Evolutionary conservation across 768 basidiomycete species (phyloP), one percentile per base, ranked within the genome.

Genomic region (Rhodotorula toruloides): DNA sequence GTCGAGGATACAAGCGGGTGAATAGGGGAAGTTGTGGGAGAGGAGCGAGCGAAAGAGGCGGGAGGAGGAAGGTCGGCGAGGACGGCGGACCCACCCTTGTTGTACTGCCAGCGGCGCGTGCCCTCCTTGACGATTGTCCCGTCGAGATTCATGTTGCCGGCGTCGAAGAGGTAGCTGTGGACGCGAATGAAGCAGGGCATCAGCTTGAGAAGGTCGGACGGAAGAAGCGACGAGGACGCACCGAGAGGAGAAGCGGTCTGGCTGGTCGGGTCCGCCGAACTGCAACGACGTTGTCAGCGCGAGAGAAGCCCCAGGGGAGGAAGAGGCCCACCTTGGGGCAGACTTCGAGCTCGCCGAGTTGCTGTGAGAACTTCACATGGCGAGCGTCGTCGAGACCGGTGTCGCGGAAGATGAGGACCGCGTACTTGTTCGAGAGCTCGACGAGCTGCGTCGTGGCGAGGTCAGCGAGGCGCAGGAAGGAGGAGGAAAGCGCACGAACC

Each of bases 351-450:
- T 74, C 66, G 22, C 76, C 76, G 44, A 76, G 72, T 31, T 73
- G 59, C 48, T 67, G 56, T 3, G 67, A 67, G 57, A 74, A 74
- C 11, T 61, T 65, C 36, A 76, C 66, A 52, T 76, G 72, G n/a
- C 55, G 65, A 29, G 71, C 61, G 57, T 77, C 76, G 42, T 74
- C 68, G 48, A 77, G 60, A 19, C 75, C 74, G 17, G 76, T 77
- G 47, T 76, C 72, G 27, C 76, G 75, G 56, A 74, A 75, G n/a
- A 77, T 74, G 25, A 76, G 52, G 11, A 77, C 72, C 37, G 72
- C 75, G 46, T 77, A 76, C 50, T 61, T 65, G 58, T 75, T 27
- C 46, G 58, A 43, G n/a, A 54, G 29, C 47, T 50, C 53, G 70
- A 47, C 39, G 25, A 47, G 32, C 50, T 47, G 22, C 10, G n/a